Conservation (phyloP, 176 grass and related monocot genomes). For the Oryza nivara region DNA sequence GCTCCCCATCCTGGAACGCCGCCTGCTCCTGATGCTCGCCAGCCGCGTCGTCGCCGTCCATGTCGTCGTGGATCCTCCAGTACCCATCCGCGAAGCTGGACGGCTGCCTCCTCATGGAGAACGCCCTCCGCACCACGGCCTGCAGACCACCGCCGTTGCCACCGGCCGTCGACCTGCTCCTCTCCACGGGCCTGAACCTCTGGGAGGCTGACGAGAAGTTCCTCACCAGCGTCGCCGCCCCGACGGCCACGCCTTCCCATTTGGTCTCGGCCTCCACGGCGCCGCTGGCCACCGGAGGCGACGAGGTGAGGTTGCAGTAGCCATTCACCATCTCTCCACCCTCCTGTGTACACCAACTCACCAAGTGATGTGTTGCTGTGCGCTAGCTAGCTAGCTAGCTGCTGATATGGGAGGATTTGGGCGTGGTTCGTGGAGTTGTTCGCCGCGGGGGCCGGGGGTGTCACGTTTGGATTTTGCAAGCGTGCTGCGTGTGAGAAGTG, state of each 20-base stretch:
- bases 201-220: conserved; percentile 47
- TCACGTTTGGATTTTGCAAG: not conserved
- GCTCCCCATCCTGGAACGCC: conserved; percentile 5
- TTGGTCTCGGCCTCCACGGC: not conserved
- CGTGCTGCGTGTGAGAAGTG: not conserved
- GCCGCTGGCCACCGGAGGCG: conserved; percentile 15
- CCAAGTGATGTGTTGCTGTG: not conserved
- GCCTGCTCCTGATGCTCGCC: not conserved
- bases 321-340: conserved; percentile 24
- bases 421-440: not conserved
- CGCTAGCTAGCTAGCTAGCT: too few relatives aligned
- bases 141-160: conserved; percentile 17
- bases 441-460: too few relatives aligned
- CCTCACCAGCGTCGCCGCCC: conserved; percentile 36
- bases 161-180: conserved; percentile 27
- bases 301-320: conserved; percentile 28
- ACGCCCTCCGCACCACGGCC: conserved; percentile 40
- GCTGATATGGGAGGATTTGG: not conserved
- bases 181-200: conserved; percentile 46
- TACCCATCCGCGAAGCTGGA: conserved; percentile 49
- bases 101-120: conserved; percentile 51
- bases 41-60: not conserved
- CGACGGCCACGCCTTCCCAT: conserved; percentile 34
- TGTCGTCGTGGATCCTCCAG: conserved; percentile 53
- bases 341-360: too few relatives aligned